phyloP scores from a whole-genome alignment of 495 filamentous ascomycete genomes.

The Penicillium tannophilum region DNA sequence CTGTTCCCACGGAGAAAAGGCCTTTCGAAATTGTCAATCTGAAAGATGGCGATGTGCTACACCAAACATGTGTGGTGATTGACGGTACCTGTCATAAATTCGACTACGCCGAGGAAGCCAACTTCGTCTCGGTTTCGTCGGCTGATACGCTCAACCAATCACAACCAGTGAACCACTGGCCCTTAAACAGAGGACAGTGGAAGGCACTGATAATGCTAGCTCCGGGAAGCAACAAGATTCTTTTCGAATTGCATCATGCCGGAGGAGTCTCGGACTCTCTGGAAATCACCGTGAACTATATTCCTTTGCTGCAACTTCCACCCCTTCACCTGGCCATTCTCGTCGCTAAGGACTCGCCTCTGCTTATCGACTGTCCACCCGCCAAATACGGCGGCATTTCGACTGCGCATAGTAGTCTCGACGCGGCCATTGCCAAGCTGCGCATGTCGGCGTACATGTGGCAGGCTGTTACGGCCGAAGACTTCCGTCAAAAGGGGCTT shows the following conservation, averaged over 20 bases:
- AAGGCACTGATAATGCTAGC: slow-evolving; percentile 22
- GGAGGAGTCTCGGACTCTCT: slow-evolving; percentile 9
- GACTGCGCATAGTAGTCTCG: slow-evolving; percentile 38
- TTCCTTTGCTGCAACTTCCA: slow-evolving; percentile 37
- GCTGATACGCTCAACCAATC: slow-evolving; percentile 5
- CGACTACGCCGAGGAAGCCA: slow-evolving; percentile 4
- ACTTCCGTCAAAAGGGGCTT: slow-evolving; percentile 46
- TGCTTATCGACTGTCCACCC: slow-evolving; percentile 43
- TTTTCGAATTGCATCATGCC: slow-evolving; percentile 11
- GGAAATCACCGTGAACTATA: slow-evolving; percentile 26
- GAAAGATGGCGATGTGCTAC: slow-evolving; percentile 15
- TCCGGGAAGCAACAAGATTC: slow-evolving; percentile 18
- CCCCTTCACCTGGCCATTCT: slow-evolving; percentile 54
- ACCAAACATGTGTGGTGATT: slow-evolving; percentile 18
- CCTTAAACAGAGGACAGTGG: slow-evolving; percentile 19
- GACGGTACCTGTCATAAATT: slow-evolving; percentile 9
- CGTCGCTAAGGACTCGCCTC: slow-evolving; percentile 47
- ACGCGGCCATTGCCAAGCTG: slow-evolving; percentile 50
- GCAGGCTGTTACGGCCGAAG: slow-evolving; percentile 52
- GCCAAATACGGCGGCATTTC: slow-evolving; percentile 35
- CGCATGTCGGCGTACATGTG: slow-evolving; percentile 55
- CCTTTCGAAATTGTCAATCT: slow-evolving; percentile 20
- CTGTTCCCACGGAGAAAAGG: not conserved
- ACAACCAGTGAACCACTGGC: slow-evolving; percentile 17
- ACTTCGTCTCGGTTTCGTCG: slow-evolving; percentile 8